Evolutionary conservation across 2,329 filamentous ascomycete species (phyloP).

Genomic region (Talaromyces sp.): DNA sequence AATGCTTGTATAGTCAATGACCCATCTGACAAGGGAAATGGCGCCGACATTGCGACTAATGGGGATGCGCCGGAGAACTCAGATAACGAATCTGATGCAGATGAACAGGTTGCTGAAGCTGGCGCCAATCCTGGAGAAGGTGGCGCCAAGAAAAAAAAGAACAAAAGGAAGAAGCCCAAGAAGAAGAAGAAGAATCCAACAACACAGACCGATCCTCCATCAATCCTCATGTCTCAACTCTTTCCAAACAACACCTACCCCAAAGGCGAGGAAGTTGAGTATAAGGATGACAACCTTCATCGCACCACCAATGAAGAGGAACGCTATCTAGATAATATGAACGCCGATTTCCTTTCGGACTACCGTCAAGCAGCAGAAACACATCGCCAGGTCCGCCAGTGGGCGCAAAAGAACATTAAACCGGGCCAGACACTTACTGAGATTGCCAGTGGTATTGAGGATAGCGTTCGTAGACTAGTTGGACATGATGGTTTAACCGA

Average conservation of each 20-base stretch:
- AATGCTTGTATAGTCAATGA: no score
- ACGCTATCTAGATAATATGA: conserved; percentile 77
- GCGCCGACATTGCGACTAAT: no score
- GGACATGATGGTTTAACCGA: conserved; percentile 76
- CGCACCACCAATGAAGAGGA: conserved; percentile 85
- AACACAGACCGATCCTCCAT: conserved; percentile 74
- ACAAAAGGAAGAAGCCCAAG: conserved; percentile 84
- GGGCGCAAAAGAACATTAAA: conserved; percentile 77
- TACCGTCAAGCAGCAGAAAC: conserved; percentile 85
- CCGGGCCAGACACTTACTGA: conserved; percentile 79
- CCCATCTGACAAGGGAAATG: no score
- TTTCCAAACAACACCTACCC: conserved; percentile 75
- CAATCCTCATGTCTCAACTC: conserved; percentile 71
- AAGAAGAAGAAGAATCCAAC: conserved; percentile 70
- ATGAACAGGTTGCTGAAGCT: no score
- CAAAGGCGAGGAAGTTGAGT: conserved; percentile 76
- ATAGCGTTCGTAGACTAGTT: conserved; percentile 74
- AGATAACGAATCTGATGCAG: no score
- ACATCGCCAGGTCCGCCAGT: conserved; percentile 84
- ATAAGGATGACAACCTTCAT: conserved; percentile 74
- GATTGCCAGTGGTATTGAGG: conserved; percentile 85
- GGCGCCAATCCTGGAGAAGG: no score
- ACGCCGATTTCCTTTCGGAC: conserved; percentile 76
- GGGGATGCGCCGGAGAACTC: no score
- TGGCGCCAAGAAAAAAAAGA: conserved; percentile 31